A percentile compares a stretch with the other conserved stretches of the same genome.
These are phyloP conservation scores for Fusarium miscanthi DNA, from an alignment of 2,329 filamentous ascomycete species.

Conservation along the genomic window DNA sequence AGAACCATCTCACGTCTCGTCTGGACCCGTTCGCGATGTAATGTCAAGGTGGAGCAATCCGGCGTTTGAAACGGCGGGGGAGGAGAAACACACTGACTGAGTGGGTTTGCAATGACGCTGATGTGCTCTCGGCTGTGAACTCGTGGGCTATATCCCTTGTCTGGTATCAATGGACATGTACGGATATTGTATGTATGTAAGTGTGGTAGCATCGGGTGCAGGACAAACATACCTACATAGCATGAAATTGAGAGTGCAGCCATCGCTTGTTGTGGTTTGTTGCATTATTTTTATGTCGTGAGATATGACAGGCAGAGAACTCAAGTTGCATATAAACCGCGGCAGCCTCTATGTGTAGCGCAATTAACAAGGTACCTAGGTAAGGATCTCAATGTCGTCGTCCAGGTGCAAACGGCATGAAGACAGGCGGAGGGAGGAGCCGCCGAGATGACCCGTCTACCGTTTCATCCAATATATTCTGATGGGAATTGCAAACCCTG, in stretches of 20 bases:
- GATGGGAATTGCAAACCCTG: not conserved
- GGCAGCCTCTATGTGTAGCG: not conserved
- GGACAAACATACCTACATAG: not conserved
- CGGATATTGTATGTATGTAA: not conserved
- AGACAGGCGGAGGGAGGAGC: not conserved
- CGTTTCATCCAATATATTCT: not conserved
- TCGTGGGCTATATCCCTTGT: constrained; percentile 13
- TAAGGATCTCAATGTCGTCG: not conserved
- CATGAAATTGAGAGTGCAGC: not conserved
- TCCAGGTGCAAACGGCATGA: not conserved
- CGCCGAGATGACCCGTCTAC: constrained; percentile 3
- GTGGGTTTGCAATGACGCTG: constrained; percentile 14
- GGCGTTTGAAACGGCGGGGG: constrained; percentile 39
- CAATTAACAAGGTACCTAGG: not conserved
- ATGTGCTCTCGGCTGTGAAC: constrained; percentile 13
- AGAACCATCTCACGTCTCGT: constrained; percentile 4
- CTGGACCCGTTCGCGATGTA: constrained; percentile 18
- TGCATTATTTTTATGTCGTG: constrained; percentile 3
- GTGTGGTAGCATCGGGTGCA: constrained; percentile 25
- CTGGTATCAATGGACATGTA: not conserved
- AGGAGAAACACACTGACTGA: constrained; percentile 6
- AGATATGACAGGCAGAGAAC: constrained; percentile 6
- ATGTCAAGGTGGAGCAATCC: constrained; percentile 18
- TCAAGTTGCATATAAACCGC: not conserved
- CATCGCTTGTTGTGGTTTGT: constrained; percentile 1